Base-by-base conservation (phyloP, 768 basidiomycete genomes). In the Pholiota molesta region DNA sequence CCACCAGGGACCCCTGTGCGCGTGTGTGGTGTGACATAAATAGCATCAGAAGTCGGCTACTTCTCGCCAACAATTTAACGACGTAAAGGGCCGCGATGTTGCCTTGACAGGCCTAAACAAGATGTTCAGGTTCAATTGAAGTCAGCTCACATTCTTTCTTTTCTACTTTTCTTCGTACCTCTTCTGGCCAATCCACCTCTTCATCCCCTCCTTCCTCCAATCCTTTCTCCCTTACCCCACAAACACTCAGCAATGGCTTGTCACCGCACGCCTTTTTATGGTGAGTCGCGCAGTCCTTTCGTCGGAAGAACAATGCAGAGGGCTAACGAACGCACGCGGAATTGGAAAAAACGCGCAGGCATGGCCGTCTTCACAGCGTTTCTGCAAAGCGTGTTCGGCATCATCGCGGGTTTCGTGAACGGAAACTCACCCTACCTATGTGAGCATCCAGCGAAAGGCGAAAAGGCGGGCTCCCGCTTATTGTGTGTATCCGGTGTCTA, bases 341-440 rank as follows among this genome's bases (percentile, higher is more conserved):
- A 60, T 29, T 39, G 31, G 23, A 5, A 40, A 42, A 42, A 21
- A 40, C 59, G 37, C 6, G 26, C 56, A 77, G 75, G 69, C 44
- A 65, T 75, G 39, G 68, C 73, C 4, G 69, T 77, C 39, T 75
- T 75, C 61, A 75, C 75, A 31, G 72, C 73, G 10, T 61, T 70
- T n/a, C 68, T 75, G 17, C 74, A 75, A 56, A 74, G 68, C 56
- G 66, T 75, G 19, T 75, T 76, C 55, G 74, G 74, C 5, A 70
- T 72, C 4, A 57, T 75, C 14, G 72, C 75, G n/a, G 73, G 73
- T 5, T 73, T 75, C 59, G 70, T 73, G 9, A 72, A 72, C 52
- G 76, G 76, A 13, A 59, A 62, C 14, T 73, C 74, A 23, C 72
- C 72, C 11, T 70, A 69, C 52, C 72, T 75, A 23, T 69, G 76